Base-by-base conservation (phyloP, 495 filamentous ascomycete species). In the Aspergillus bridgeri region DNA sequence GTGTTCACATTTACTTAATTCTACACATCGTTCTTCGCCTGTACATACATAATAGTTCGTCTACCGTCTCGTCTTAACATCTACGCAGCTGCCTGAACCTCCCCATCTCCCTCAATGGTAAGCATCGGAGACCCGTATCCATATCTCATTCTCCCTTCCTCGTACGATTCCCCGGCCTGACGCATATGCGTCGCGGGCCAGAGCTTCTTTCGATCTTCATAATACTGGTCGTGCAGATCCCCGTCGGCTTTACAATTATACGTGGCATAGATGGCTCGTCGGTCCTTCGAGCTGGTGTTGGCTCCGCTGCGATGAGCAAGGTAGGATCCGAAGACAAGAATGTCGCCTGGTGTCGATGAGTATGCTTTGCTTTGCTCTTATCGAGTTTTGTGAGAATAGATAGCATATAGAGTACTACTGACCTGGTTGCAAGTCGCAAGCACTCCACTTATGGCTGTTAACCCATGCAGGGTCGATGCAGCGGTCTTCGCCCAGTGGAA, bases 131-230 rank as follows among this genome's bases (percentile, higher is more conserved):
- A 71, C 0, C 72, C 75, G 56, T 68, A 77, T 9, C 68, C 75
- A 57, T 77, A 78, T 22, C 73, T 64, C 43, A 63, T 51, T 7
- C 70, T 64, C 6, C 76, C 75, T 51, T 73, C 69, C 15, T 71
- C 71, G 50, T 78, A 79, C 2, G 60, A 51, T 53, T 69, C 68
- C 20, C 74, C 72, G 15, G 67, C 63, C 54, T 74, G 66, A 0
- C 74, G 67, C 68, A 76, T 68, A 56, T 79, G 76, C 0, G 76
- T 79, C 2, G 74, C 68, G 2, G 75, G 75, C 72, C 71, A 79
- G 5, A 72, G 57, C 42, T 74, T 73, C 48, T 64, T 60, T 11
- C 76, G 61, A 53, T 76, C 74, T n/a, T 58, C 56, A 62, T 78
- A 79, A 60, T 78, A 79, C 29, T 68, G 61, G 51, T 74, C 66